Percentiles rank a stretch among this genome's conserved stretches.
These are phyloP conservation scores for Podaxis mareebaensis DNA, from an alignment of 768 basidiomycete genomes.

Conservation along the genomic window DNA sequence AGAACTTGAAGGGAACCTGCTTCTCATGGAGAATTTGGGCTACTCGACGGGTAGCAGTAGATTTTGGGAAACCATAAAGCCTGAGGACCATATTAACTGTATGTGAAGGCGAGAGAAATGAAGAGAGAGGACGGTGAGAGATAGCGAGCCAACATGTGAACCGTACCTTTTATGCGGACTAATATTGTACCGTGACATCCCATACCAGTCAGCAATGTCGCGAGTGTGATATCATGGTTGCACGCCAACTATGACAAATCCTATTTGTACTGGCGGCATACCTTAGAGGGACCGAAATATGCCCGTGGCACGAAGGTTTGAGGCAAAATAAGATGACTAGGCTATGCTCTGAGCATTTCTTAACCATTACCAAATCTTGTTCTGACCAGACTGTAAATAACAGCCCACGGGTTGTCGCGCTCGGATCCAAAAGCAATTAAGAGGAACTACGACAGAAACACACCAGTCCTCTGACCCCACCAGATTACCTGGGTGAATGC, in stretches of 20 bases:
- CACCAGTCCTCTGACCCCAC: too few species aligned
- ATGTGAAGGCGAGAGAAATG: too few species aligned
- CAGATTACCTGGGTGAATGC: too few species aligned
- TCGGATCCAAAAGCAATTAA: too few species aligned
- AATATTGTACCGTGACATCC: not conserved
- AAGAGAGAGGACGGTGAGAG: not conserved
- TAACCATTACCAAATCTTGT: too few species aligned
- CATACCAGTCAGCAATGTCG: not conserved
- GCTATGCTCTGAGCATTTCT: too few species aligned
- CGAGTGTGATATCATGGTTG: not conserved
- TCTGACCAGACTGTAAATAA: too few species aligned
- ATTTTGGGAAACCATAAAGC: constrained; percentile 39
- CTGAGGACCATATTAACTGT: constrained; percentile 41
- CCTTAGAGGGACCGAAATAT: not conserved
- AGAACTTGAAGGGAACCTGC: constrained; percentile 53
- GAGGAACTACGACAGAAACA: too few species aligned
- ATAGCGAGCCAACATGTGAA: not conserved
- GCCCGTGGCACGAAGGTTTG: not conserved
- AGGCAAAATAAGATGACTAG: not conserved
- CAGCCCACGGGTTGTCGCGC: too few species aligned
- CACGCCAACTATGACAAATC: not conserved
- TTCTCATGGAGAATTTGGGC: constrained; percentile 55
- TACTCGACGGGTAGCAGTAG: constrained; percentile 51
- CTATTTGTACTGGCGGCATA: not conserved
- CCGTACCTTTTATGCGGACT: not conserved